Evolutionary conservation across 805 yeast genomes (phyloP), one percentile per base, ranked within the genome.

Genomic region (Candida anglica): DNA sequence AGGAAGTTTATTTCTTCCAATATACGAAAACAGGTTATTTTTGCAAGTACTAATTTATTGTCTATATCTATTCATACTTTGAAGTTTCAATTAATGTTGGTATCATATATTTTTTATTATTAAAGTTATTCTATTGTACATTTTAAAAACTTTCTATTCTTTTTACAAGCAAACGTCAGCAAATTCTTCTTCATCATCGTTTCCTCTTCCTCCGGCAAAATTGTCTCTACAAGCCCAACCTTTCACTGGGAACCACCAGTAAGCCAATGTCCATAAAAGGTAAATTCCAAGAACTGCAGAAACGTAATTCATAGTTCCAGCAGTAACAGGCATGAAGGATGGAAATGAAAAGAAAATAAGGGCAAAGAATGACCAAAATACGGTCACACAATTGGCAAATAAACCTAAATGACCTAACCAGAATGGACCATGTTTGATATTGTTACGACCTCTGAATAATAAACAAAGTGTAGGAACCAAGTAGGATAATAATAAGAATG

Each of bases 211-310:
- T 14, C 71, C 71, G 15, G 71, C 71, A 42, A 66, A 66, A 25
- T 47, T 46, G 33, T 55, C 62, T 43, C 64, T 53, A 44, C 69
- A 60, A 27, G 63, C 50, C 46, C 50, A 63, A 17, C 50, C 53
- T 40, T 56, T 58, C 38, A 61, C 49, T 23, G 71, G 71, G 56
- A 63, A 65, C 47, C 51, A 65, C 70, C 71, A 65, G 50, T 63
- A 65, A 11, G 45, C 65, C 41, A 63, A 40, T 8, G 63, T 50
- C 50, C 58, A 59, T 17, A 58, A 39, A 14, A 60, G 41, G 44
- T 61, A 64, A 23, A 58, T 52, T 1, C 39, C 60, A 32, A 50
- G 47, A 8, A 53, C 60, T 5, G 60, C 60, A 53, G 52, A 51
- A 10, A 49, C 51, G 34, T 50, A 50, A 34, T 50, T 50, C 56